These are phyloP conservation scores for Chloris gayana DNA, from an alignment of 176 grass and related monocot genomes.

Conservation along the genomic window DNA sequence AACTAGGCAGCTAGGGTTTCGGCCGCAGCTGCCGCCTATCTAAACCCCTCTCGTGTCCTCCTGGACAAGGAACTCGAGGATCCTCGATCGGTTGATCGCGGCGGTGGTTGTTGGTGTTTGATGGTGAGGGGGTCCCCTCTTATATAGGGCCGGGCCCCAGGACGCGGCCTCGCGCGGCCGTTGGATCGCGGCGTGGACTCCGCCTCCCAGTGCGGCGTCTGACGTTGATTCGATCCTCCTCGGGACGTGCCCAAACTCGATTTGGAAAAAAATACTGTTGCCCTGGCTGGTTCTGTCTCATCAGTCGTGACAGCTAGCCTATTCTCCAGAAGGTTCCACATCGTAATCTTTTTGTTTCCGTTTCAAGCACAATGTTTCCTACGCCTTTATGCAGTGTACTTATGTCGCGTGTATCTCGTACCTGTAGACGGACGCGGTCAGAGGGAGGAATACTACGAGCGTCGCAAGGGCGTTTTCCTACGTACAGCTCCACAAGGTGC, in stretches of 20 bases:
- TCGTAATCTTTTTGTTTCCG: too few relatives aligned
- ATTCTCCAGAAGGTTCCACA: too few relatives aligned
- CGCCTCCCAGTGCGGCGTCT: not conserved
- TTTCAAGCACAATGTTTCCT: too few relatives aligned
- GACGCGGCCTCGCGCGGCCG: slow-evolving; percentile 2
- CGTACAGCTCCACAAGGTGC: not conserved
- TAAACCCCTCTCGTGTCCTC: too few relatives aligned
- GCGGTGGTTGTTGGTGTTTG: not conserved
- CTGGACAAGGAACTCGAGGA: too few relatives aligned
- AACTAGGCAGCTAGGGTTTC: slow-evolving; percentile 1
- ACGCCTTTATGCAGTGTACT: not conserved
- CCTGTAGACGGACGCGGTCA: too few relatives aligned
- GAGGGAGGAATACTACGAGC: too few relatives aligned
- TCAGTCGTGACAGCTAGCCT: not conserved
- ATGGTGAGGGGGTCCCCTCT: not conserved
- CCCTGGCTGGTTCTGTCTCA: too few relatives aligned
- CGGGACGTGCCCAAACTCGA: too few relatives aligned
- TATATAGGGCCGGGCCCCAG: not conserved
- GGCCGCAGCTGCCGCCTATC: not conserved
- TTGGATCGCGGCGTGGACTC: not conserved
- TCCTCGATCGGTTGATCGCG: too few relatives aligned
- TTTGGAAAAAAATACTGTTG: too few relatives aligned
- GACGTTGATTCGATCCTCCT: not conserved
- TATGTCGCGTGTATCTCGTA: too few relatives aligned
- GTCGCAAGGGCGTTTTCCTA: not conserved